phyloP scores from a whole-genome alignment of 83 land plant species.

The Larix sibirica region DNA sequence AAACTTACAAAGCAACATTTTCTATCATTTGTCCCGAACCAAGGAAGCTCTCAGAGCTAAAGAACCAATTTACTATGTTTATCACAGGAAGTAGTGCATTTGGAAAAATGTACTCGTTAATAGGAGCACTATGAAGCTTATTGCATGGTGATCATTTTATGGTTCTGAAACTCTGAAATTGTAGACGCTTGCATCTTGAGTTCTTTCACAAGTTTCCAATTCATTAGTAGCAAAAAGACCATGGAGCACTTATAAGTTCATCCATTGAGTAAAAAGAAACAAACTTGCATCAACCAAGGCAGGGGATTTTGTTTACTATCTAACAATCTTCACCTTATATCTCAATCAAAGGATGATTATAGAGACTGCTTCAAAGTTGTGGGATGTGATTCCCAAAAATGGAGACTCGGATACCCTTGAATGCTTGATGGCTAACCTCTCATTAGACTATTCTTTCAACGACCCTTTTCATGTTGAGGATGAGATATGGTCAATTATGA shows the following conservation, averaged over 20 bases:
- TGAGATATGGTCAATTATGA: background rate
- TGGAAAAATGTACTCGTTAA: background rate
- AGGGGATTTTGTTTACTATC: background rate
- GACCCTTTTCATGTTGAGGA: background rate
- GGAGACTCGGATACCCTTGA: background rate
- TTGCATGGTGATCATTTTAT: background rate
- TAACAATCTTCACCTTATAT: background rate
- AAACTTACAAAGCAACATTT: background rate
- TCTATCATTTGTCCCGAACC: too few species aligned
- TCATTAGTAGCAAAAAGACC: background rate
- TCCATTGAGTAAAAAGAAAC: background rate
- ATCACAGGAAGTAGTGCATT: background rate
- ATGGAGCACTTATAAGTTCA: background rate
- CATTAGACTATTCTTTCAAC: background rate
- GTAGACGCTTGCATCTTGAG: too few species aligned
- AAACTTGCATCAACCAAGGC: background rate
- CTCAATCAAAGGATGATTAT: background rate
- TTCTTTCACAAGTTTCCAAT: background rate
- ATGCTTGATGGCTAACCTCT: background rate
- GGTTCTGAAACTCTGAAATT: background rate
- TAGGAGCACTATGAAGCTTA: too few species aligned
- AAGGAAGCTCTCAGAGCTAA: background rate
- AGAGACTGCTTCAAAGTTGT: background rate
- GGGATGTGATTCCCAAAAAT: background rate
- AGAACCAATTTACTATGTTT: background rate